Conservation (phyloP, 306 rosid species). For the Cicer arietinum region DNA sequence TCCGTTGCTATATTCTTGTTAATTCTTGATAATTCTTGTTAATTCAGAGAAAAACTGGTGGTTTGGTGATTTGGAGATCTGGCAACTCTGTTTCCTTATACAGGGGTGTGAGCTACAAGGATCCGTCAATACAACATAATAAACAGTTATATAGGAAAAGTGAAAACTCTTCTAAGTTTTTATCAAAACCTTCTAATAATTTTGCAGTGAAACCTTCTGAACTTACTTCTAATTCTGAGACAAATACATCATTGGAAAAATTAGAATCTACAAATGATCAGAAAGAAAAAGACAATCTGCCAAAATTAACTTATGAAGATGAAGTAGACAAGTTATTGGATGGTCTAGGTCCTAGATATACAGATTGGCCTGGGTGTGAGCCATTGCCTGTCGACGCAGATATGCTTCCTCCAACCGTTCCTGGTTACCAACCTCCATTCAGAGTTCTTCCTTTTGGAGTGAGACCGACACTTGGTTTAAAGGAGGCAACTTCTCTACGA, state of each 20-base stretch:
- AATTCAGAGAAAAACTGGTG: slow-evolving; percentile 95
- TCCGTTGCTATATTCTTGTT: slow-evolving; percentile 31
- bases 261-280: slow-evolving; percentile 51
- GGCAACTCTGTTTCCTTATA: slow-evolving; percentile 92
- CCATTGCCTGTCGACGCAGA: slow-evolving; percentile 95
- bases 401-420: slow-evolving; percentile 74
- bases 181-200: slow-evolving; percentile 47
- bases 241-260: slow-evolving; percentile 40
- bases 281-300: slow-evolving; percentile 43
- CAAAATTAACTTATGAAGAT: slow-evolving; percentile 75
- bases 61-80: slow-evolving; percentile 96
- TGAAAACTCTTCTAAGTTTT: slow-evolving; percentile 46
- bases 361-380: slow-evolving; percentile 91
- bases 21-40: slow-evolving; percentile 20
- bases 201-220: slow-evolving; percentile 46
- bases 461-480: slow-evolving; percentile 72
- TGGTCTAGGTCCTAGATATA: slow-evolving; percentile 81
- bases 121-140: slow-evolving; percentile 63
- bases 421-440: slow-evolving; percentile 86
- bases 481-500: slow-evolving; percentile 80
- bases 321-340: slow-evolving; percentile 81
- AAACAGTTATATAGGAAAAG: slow-evolving; percentile 59
- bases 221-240: slow-evolving; percentile 47
- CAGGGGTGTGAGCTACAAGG: slow-evolving; percentile 94
- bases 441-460: slow-evolving; percentile 96